Conservation (phyloP, 495 filamentous ascomycete genomes). For the Xylona heveae region DNA sequence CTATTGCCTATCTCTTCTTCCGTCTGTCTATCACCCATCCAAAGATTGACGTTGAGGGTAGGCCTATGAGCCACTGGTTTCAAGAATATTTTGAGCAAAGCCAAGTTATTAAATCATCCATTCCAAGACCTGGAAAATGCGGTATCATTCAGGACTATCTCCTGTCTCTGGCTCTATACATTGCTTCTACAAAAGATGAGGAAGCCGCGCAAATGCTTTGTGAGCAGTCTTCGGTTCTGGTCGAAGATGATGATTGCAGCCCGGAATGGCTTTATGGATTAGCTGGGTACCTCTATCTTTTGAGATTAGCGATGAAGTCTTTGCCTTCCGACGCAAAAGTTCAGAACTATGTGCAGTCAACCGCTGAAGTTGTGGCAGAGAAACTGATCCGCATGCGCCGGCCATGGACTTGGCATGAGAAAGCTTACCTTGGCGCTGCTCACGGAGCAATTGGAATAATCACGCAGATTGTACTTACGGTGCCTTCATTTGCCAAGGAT, state of each 20-base stretch:
- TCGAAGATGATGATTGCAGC: neutral
- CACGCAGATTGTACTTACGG: constrained; percentile 39
- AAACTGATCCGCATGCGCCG: constrained; percentile 14
- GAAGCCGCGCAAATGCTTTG: neutral
- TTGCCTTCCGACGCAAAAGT: too few relatives aligned
- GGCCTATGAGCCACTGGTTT: too few relatives aligned
- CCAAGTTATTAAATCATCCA: too few relatives aligned
- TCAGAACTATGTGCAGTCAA: neutral
- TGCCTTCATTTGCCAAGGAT: neutral
- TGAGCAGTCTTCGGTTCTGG: neutral
- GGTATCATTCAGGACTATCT: too few relatives aligned
- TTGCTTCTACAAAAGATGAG: too few relatives aligned
- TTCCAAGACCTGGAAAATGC: too few relatives aligned
- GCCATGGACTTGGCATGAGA: constrained; percentile 37
- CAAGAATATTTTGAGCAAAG: too few relatives aligned
- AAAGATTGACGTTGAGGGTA: too few relatives aligned
- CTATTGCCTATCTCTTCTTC: too few relatives aligned
- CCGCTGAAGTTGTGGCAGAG: neutral
- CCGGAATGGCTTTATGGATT: constrained; percentile 2
- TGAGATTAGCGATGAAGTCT: neutral
- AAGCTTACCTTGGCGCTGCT: constrained; percentile 34
- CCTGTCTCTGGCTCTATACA: too few relatives aligned
- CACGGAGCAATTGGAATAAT: constrained; percentile 42
- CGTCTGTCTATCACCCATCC: too few relatives aligned
- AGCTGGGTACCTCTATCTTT: constrained; percentile 1